Conservation (phyloP, 345 rosid genomes). For the Eucalyptus camaldulensis region DNA sequence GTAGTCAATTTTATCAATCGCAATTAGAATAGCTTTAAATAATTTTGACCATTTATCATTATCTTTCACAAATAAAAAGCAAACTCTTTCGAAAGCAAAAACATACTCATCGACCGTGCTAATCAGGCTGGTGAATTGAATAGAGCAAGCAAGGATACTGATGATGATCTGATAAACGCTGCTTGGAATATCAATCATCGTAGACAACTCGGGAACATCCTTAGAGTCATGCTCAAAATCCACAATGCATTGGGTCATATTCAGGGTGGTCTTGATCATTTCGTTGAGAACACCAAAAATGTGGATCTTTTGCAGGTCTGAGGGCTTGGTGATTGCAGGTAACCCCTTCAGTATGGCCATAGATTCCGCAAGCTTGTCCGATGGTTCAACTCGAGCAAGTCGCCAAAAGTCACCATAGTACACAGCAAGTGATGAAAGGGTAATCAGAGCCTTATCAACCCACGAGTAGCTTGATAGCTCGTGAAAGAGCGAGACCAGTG, state of each 20-base stretch:
- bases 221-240: neutral
- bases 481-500: neutral
- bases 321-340: neutral
- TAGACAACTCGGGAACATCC: neutral
- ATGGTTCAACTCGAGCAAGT: neutral
- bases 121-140: too few relatives aligned
- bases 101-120: too few relatives aligned
- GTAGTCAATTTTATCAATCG: neutral
- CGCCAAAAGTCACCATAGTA: slow-evolving; percentile 1
- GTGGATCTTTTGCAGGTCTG: neutral
- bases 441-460: neutral
- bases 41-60: neutral
- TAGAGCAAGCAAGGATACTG: too few relatives aligned
- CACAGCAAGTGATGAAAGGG: neutral
- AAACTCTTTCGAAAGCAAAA: neutral
- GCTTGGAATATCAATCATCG: neutral
- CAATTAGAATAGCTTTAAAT: neutral
- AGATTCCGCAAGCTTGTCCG: neutral
- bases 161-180: neutral
- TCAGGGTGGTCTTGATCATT: neutral
- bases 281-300: neutral
- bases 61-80: neutral
- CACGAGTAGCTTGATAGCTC: neutral
- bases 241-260: neutral
- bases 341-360: neutral